Base-by-base conservation (phyloP, 495 filamentous ascomycete genomes). In the Trichoderma erinaceum region DNA sequence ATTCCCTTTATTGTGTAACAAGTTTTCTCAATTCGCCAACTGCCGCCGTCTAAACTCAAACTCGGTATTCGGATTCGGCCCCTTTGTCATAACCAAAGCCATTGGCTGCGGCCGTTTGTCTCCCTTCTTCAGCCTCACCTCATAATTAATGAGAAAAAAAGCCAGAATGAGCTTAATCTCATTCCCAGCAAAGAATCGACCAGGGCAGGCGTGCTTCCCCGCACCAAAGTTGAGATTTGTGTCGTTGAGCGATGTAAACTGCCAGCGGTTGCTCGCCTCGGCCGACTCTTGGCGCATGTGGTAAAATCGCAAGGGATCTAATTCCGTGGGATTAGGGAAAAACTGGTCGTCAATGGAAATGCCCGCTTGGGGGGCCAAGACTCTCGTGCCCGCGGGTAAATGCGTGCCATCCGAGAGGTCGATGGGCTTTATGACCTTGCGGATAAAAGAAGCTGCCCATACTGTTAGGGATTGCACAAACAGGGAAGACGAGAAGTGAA, bases 291-390 rank as follows among this genome's bases (percentile, higher is more conserved):
- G 69, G 4, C 84, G 77, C 21, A 84, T 71, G 41, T 79, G 81
- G 61, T 76, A 79, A 71, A 83, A 87, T 13, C 86, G 82, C 29
- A 81, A 77, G 0, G 79, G 80, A 69, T 89, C 84, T 70, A 87
- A 89, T 21, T 73, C 72, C 1, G 81, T 73, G 0, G 80, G 79
- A 43, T 81, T 67, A 0, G 75, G 66, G 61, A 71, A 78, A 70
- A 73, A 78, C 41, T 72, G 71, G 52, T 69, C 65, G 68, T 79
- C 76, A 27, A 71, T 68, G 16, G 74, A 71, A 68, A 78, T 66
- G 46, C 74, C 76, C 50, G 73, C 75, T 64, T 75, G 70, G 6
- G 81, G 75, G 3, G 76, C 72, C 0, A 77, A 70, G 1, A 80
- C 64, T 32, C 70, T 71, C 15, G 78, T 79, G n/a, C 79, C 79